Base-by-base conservation (phyloP, 108 stramenopile species). In the Nitzschia inconspicua region DNA sequence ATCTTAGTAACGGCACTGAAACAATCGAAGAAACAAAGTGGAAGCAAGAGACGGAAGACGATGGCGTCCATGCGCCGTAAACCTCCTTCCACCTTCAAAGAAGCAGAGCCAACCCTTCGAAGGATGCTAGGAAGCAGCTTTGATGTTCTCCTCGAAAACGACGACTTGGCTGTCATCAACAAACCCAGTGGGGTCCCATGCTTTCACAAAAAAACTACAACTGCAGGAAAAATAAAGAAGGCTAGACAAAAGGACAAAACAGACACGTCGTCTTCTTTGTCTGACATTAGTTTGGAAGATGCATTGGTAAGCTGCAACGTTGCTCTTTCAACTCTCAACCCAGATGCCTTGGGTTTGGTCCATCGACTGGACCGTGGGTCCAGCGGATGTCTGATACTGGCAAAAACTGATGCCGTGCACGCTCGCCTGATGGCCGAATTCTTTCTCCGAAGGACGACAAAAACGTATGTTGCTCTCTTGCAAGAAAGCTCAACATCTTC, bases 341-440 rank as follows among this genome's bases (percentile, higher is more conserved):
- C 77, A 0, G 73, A 72, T 40, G 78, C 75, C 3, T 59, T 68
- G 20, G 86, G 89, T 2, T 63, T 88, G 36, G 86, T 91, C 1
- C 90, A 91, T 75, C 79, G 90, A 3, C 51, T 91, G 8, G 90
- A 91, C 71, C 72, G 90, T 30, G 90, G 84, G 26, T 80, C 86
- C 2, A 84, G 83, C 0, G 90, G 90, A 20, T 72, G 68, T 43
- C 39, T 91, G 42, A 36, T 86, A 10, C 39, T 88, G 34, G 84
- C 90, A 8, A 91, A 91, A 57, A 82, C 77, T 23, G 69, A 87
- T 56, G 73, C 65, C 9, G 62, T 68, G 32, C 86, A 88, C 47
- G 71, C 85, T n/a, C 51, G 31, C 41, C 62, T 88, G 37, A 59
- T 85, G n/a, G 47, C 84, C 2, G 73, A 70, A 39, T 91, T 88